Conservation (phyloP, 2,329 filamentous ascomycete species). For the Trichophaea hybrida region DNA sequence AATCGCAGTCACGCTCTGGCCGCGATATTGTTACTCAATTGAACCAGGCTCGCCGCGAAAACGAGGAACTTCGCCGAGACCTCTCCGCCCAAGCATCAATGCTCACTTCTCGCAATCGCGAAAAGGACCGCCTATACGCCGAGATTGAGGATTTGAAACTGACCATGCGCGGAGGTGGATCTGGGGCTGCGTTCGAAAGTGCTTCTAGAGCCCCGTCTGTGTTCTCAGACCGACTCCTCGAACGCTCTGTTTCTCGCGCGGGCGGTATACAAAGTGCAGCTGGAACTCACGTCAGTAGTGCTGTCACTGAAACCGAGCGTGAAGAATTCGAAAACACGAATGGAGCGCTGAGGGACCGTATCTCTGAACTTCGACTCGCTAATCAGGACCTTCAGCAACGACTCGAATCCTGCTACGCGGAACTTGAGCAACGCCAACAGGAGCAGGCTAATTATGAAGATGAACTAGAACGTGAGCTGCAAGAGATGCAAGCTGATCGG, state of each 20-base stretch:
- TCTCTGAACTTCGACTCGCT: slow-evolving; percentile 72
- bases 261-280: slow-evolving; percentile 45
- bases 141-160: slow-evolving; percentile 96
- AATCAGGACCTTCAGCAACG: slow-evolving; percentile 80
- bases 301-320: slow-evolving; percentile 55
- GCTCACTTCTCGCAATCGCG: slow-evolving; percentile 87
- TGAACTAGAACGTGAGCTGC: slow-evolving; percentile 68
- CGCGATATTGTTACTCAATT: slow-evolving; percentile 28
- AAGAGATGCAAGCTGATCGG: slow-evolving; percentile 52
- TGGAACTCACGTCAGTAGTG: slow-evolving; percentile 28
- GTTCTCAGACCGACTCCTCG: slow-evolving; percentile 62
- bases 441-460: slow-evolving; percentile 53
- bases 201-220: slow-evolving; percentile 1
- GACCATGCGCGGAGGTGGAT: slow-evolving; percentile 60
- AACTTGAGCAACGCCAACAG: slow-evolving; percentile 56
- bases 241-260: slow-evolving; percentile 81
- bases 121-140: slow-evolving; percentile 87
- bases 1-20: slow-evolving; percentile 6
- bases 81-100: slow-evolving; percentile 94
- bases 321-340: slow-evolving; percentile 78
- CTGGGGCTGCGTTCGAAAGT: slow-evolving; percentile 28
- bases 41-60: slow-evolving; percentile 75
- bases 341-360: slow-evolving; percentile 68
- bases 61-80: slow-evolving; percentile 78
- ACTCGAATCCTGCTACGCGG: slow-evolving; percentile 61